Evolutionary conservation across 345 rosid genomes (phyloP).

Genomic region (Camelina hispida): DNA sequence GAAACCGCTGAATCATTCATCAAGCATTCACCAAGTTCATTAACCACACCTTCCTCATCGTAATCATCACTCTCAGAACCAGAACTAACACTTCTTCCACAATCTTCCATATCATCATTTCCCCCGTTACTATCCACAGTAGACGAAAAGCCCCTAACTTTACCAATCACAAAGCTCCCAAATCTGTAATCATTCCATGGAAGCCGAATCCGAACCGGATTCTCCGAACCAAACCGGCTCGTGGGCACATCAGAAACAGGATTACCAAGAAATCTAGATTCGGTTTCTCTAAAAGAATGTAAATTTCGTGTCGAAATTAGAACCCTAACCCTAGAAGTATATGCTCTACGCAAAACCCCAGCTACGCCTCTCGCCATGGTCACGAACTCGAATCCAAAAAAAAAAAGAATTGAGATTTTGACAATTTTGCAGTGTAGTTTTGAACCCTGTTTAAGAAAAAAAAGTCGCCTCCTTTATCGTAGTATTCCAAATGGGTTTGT

Average conservation of each 20-base stretch:
- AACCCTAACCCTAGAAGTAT: conserved; percentile 43
- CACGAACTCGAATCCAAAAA: not conserved
- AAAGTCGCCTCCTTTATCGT: conserved; percentile 30
- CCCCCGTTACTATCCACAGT: conserved; percentile 34
- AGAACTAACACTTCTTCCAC: conserved; percentile 26
- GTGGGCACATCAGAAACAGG: conserved; percentile 40
- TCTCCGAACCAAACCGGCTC: conserved; percentile 42
- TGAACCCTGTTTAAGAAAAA: not conserved
- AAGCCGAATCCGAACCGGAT: conserved; percentile 20
- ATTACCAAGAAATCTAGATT: conserved; percentile 33
- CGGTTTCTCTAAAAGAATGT: conserved; percentile 46
- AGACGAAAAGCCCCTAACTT: conserved; percentile 50
- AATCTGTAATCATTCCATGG: conserved; percentile 30
- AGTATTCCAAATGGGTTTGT: not conserved
- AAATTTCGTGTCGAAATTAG: conserved; percentile 42
- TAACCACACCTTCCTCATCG: conserved; percentile 36
- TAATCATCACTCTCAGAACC: conserved; percentile 30
- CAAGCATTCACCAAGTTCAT: conserved; percentile 31
- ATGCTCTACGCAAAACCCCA: conserved; percentile 55
- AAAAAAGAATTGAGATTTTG: not conserved
- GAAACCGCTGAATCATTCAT: conserved; percentile 9
- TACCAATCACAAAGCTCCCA: conserved; percentile 26
- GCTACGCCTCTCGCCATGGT: conserved; percentile 63
- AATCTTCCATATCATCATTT: conserved; percentile 37
- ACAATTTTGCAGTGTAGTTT: conserved; percentile 9